Percentiles rank a stretch among this genome's conserved stretches.
Evolutionary conservation across 148 eudicot species (phyloP).

Genomic region (Chenopodium suecicum): DNA sequence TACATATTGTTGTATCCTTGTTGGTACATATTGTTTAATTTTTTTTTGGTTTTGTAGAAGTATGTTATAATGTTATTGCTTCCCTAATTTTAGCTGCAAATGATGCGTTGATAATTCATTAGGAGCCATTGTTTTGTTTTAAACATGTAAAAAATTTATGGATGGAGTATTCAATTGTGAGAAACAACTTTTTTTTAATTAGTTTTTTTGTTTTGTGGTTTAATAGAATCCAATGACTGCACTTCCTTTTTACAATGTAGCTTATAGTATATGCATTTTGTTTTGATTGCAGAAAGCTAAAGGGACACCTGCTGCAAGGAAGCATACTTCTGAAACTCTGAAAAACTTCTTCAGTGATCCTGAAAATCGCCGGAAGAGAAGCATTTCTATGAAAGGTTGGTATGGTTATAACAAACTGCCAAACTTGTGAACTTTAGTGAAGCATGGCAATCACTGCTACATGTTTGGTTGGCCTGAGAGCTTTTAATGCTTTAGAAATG

Average conservation of each 20-base stretch:
- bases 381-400: conserved; percentile 85
- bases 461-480: neutral
- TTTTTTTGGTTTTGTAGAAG: no score
- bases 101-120: neutral
- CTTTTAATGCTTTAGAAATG: neutral
- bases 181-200: no score
- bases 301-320: conserved; percentile 72
- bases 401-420: neutral
- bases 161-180: no score
- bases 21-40: no score
- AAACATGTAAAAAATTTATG: neutral
- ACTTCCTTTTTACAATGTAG: conserved; percentile 1
- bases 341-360: conserved; percentile 79
- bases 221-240: neutral
- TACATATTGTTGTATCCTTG: no score
- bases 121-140: neutral
- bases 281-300: conserved; percentile 57
- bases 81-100: neutral
- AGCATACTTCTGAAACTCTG: conserved; percentile 80
- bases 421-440: neutral
- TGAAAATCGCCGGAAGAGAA: conserved; percentile 85
- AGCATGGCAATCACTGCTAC: neutral
- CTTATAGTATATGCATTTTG: neutral
- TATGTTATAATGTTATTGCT: no score
- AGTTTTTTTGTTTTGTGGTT: neutral